A percentile compares a stretch with the other conserved stretches of the same genome.
Evolutionary conservation across 2,329 filamentous ascomycete genomes (phyloP).

Genomic region (Cadophora luteo-olivacea): DNA sequence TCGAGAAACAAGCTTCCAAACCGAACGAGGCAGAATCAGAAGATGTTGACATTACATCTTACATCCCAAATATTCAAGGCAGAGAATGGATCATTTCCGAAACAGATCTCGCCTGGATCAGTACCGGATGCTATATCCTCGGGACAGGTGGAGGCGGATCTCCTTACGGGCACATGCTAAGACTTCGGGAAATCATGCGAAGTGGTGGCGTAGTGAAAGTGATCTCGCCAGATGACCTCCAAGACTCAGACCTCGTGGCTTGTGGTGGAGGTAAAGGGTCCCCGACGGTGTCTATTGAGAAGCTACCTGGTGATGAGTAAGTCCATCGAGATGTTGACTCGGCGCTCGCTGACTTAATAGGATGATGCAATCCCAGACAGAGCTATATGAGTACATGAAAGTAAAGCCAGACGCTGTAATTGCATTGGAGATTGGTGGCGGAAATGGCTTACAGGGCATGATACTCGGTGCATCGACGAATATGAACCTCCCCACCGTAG

Average conservation of each 20-base stretch:
- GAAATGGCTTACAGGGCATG: not conserved
- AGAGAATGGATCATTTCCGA: no score
- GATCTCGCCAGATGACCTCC: not conserved
- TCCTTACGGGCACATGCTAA: no score
- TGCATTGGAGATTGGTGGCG: not conserved
- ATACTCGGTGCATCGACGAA: not conserved
- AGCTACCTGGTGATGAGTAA: not conserved
- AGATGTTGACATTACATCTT: no score
- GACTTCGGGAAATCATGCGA: no score
- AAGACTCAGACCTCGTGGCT: not conserved
- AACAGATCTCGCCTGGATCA: no score
- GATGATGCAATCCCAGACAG: not conserved
- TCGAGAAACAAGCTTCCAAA: no score
- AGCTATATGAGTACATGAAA: not conserved
- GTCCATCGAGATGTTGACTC: not conserved
- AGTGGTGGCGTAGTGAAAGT: not conserved
- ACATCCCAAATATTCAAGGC: no score
- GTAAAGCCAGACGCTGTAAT: not conserved
- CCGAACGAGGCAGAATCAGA: no score
- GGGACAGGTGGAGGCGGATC: no score
- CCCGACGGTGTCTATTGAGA: not conserved
- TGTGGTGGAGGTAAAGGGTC: not conserved
- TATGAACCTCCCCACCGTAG: not conserved
- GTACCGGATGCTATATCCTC: no score
- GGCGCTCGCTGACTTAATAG: not conserved